These are phyloP conservation scores for Trametes cinnabarina DNA, from an alignment of 768 basidiomycete genomes.

Conservation along the genomic window DNA sequence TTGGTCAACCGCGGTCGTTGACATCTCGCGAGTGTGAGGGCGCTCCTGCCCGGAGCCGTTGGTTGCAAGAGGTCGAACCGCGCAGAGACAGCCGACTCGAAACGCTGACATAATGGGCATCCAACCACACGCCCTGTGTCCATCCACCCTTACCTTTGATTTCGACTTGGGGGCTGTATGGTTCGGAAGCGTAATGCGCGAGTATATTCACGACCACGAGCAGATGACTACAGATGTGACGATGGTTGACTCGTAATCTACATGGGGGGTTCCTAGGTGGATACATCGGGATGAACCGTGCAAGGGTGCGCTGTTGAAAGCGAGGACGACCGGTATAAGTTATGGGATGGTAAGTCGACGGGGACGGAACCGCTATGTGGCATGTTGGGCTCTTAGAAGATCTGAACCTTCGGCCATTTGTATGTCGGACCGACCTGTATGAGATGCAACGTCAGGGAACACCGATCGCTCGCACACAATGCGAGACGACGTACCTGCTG, in stretches of 20 bases:
- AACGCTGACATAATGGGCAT: no score
- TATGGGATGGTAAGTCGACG: neutral
- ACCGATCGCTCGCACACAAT: no score
- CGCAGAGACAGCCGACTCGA: no score
- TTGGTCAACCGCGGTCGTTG: no score
- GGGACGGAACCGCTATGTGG: neutral
- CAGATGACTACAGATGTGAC: slow-evolving; percentile 21
- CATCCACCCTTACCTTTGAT: no score
- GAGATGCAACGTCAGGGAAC: neutral
- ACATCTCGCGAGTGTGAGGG: no score
- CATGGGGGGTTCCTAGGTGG: slow-evolving; percentile 16
- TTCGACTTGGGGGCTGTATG: no score
- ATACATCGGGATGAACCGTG: slow-evolving; percentile 14
- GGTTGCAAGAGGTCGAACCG: no score
- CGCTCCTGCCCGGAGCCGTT: no score
- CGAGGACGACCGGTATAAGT: slow-evolving; percentile 14
- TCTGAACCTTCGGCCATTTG: slow-evolving; percentile 54
- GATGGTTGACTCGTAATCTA: slow-evolving; percentile 28
- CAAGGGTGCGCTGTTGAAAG: slow-evolving; percentile 22
- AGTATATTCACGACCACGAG: slow-evolving; percentile 4
- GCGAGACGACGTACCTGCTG: slow-evolving; percentile 52
- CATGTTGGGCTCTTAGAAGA: slow-evolving; percentile 31
- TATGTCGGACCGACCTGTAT: slow-evolving; percentile 54
- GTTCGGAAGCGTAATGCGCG: neutral
- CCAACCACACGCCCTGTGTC: no score